Evolutionary conservation across 2,329 filamentous ascomycete genomes (phyloP).

Genomic region (Ophioceras dolichostomum): DNA sequence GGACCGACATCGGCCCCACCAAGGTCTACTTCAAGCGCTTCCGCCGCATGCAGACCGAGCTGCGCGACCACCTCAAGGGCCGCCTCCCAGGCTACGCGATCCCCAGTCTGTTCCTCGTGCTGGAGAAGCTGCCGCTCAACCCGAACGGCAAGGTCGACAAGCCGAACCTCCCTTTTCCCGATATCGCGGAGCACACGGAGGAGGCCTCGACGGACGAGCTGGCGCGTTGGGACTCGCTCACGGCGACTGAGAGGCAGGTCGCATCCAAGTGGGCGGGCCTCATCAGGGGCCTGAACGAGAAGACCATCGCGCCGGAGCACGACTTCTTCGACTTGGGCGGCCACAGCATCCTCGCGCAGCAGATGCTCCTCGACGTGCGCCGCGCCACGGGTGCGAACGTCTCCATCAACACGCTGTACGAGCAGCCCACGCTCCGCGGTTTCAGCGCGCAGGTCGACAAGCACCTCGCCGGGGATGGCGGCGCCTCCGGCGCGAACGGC

Average conservation of each 20-base stretch:
- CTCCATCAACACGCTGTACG: conserved; percentile 59
- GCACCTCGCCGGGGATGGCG: conserved; percentile 17
- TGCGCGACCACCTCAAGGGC: conserved; percentile 56
- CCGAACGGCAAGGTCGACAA: conserved; percentile 81
- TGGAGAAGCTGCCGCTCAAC: conserved; percentile 42
- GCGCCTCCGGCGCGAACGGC: conserved; percentile 24
- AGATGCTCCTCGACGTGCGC: conserved; percentile 59
- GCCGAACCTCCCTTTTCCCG: conserved; percentile 68
- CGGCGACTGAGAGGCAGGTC: conserved; percentile 50
- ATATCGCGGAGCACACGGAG: conserved; percentile 51
- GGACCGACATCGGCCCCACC: conserved; percentile 28
- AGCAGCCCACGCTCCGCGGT: conserved; percentile 38
- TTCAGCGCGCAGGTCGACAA: conserved; percentile 35
- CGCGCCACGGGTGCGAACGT: conserved; percentile 35
- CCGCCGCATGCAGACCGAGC: conserved; percentile 32
- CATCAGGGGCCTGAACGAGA: conserved; percentile 52
- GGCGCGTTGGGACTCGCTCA: conserved; percentile 17
- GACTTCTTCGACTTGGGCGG: conserved; percentile 73
- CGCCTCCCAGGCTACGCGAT: conserved; percentile 66
- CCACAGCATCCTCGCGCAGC: conserved; percentile 70
- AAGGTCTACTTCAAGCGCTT: conserved; percentile 31
- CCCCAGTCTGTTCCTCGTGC: conserved; percentile 60
- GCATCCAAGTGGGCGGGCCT: conserved; percentile 65
- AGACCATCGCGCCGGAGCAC: conserved; percentile 47
- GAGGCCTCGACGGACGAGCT: conserved; percentile 28